A percentile compares a stretch with the other conserved stretches of the same genome.
Conservation (phyloP, 345 rosid species). For the Jatropha curcas region DNA sequence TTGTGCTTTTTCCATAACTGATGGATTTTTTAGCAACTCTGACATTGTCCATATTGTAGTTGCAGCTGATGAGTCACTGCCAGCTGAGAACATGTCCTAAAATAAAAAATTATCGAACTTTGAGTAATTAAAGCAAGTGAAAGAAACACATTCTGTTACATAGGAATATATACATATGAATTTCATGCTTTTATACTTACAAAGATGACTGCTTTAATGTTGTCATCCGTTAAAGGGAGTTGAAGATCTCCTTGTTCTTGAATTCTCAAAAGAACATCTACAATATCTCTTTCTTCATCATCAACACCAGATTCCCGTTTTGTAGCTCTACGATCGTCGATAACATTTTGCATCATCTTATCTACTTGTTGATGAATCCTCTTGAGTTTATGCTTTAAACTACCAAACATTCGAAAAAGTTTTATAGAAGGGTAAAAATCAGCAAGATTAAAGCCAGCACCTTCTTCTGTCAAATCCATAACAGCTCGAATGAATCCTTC, state of each 20-base stretch:
- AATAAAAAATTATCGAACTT: neutral
- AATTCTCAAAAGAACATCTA: constrained; percentile 9
- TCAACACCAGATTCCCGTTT: neutral
- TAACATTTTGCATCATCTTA: neutral
- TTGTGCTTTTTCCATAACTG: constrained; percentile 24
- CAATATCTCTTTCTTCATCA: neutral
- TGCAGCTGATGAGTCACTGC: neutral
- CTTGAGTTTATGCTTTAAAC: neutral
- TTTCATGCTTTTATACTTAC: neutral
- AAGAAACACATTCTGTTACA: no score
- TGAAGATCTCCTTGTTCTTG: neutral
- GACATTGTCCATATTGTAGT: neutral
- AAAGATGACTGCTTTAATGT: constrained; percentile 4
- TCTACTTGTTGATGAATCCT: neutral
- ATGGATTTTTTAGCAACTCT: constrained; percentile 26
- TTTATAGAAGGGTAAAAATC: constrained; percentile 5
- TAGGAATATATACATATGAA: no score
- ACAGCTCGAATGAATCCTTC: neutral
- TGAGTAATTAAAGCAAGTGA: no score
- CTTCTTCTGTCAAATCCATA: neutral
- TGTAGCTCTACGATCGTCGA: constrained; percentile 1
- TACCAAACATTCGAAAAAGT: neutral
- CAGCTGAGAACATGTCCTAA: neutral
- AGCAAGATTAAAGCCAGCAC: constrained; percentile 1
- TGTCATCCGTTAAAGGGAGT: neutral